Base-by-base conservation (phyloP, 1,139 yeast species). In the Protomyces inouyei region DNA sequence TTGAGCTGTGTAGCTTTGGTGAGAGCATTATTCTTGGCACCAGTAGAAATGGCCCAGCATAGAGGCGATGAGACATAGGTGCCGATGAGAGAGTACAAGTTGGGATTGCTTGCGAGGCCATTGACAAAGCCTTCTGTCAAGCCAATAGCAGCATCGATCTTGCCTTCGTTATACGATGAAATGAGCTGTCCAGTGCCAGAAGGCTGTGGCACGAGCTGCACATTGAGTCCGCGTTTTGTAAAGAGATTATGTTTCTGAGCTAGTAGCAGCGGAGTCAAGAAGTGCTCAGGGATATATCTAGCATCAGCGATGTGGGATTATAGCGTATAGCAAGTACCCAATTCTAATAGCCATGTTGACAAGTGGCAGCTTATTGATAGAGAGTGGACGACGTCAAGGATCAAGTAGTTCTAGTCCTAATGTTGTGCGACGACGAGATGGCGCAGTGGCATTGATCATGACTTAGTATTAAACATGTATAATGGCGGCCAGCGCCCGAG, bases 121-220 rank as follows among this genome's bases (percentile, higher is more conserved):
- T 95, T 84, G 6, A 91, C 84, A 74, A 90, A 91, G 0, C 95
- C 97, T 74, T 91, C 97, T 1, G 97, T 91, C 66, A 91, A 80
- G 0, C 97, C 97, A 71, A 91, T 83, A 52, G 93, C 95, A 64
- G 87, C 76, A 71, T 89, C 77, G 52, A 89, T 83, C 55, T 86
- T 83, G 28, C 82, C 79, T 28, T 78, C 81, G 69, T 85, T 83
- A 65, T 91, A 78, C 12, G 91, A 80, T 70, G 86, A 87, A 73
- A 91, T 87, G 74, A 91, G 79, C 70, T 91, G 88, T 0, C 97
- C 97, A 16, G 95, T 85, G 0, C 97, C 97, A 48, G 93, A 89
- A 18, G 91, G 88, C 65, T 82, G 93, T 0, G 91, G 88, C 35
- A 86, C 76, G 70, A 90, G 80, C 70, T 86, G 85, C 59, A 88